Conservation (phyloP, 106 monocot species). For the Apostasia shenzhenica region DNA sequence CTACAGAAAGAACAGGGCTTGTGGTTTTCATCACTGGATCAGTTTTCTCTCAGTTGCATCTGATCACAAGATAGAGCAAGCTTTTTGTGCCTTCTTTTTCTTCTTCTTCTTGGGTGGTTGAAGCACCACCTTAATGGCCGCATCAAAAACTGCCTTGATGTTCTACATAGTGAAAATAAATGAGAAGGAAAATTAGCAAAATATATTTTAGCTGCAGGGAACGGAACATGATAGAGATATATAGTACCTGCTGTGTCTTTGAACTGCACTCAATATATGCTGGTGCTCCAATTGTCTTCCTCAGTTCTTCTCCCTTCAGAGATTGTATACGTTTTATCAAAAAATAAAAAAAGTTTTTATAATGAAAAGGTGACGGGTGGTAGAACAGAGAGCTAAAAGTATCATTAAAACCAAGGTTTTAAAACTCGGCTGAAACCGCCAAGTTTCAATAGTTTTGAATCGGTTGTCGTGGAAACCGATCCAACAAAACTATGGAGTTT, state of each 20-base stretch:
- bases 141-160: conserved; percentile 80
- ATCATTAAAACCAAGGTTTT: no score
- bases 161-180: conserved; percentile 29
- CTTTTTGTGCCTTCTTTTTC: conserved; percentile 59
- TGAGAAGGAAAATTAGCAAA: not conserved
- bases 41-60: not conserved
- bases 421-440: no score
- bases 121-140: conserved; percentile 80
- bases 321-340: no score
- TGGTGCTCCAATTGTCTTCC: conserved; percentile 59
- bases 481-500: no score
- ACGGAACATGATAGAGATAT: not conserved
- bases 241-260: conserved; percentile 65
- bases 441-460: no score
- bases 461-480: no score
- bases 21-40: not conserved
- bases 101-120: conserved; percentile 76
- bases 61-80: conserved; percentile 65
- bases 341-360: no score
- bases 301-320: conserved; percentile 74
- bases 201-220: not conserved
- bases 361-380: no score
- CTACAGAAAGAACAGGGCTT: not conserved
- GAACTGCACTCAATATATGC: conserved; percentile 89
- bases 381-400: no score